A percentile compares a stretch with the other conserved stretches of the same genome.
Evolutionary conservation across 2,329 filamentous ascomycete genomes (phyloP).

Genomic region (Cercospora berteroae): DNA sequence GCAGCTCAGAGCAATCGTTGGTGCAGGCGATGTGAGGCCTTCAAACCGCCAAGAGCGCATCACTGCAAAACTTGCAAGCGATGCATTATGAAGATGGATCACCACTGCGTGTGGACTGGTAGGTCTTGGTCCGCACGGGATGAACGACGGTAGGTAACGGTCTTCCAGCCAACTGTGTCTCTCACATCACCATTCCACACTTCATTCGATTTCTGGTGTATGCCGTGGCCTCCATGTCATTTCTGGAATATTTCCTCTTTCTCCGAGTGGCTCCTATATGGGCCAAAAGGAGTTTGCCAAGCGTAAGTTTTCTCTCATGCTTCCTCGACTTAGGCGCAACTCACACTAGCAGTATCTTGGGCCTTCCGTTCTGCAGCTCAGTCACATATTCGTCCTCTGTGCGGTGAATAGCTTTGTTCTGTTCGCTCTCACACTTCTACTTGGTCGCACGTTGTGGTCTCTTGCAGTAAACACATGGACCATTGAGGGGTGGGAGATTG

Average conservation of each 20-base stretch:
- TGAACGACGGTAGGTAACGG: conserved; percentile 34
- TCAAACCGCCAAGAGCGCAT: conserved; percentile 75
- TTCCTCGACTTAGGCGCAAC: not conserved
- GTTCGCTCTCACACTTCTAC: conserved; percentile 63
- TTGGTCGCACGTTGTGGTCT: conserved; percentile 60
- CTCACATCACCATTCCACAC: conserved; percentile 76
- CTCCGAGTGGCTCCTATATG: conserved; percentile 61
- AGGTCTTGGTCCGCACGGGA: conserved; percentile 26
- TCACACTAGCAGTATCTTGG: conserved; percentile 60
- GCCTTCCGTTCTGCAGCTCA: conserved; percentile 59
- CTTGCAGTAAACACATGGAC: conserved; percentile 71
- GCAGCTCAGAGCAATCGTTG: conserved; percentile 50
- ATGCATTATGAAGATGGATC: conserved; percentile 42
- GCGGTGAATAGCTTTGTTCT: conserved; percentile 59
- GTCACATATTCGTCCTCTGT: conserved; percentile 60
- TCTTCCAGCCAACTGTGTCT: conserved; percentile 66
- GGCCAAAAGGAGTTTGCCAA: conserved; percentile 63
- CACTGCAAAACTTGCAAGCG: conserved; percentile 75
- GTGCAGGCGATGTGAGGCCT: conserved; percentile 73
- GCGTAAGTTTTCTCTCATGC: conserved; percentile 45
- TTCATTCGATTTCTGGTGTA: conserved; percentile 76
- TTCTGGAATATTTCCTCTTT: conserved; percentile 62
- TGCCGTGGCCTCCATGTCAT: conserved; percentile 61
- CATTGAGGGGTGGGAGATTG: conserved; percentile 73
- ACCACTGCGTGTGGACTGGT: conserved; percentile 77